These are phyloP conservation scores for Dactylellina haptotyla DNA, from an alignment of 2,329 filamentous ascomycete species.

Conservation along the genomic window DNA sequence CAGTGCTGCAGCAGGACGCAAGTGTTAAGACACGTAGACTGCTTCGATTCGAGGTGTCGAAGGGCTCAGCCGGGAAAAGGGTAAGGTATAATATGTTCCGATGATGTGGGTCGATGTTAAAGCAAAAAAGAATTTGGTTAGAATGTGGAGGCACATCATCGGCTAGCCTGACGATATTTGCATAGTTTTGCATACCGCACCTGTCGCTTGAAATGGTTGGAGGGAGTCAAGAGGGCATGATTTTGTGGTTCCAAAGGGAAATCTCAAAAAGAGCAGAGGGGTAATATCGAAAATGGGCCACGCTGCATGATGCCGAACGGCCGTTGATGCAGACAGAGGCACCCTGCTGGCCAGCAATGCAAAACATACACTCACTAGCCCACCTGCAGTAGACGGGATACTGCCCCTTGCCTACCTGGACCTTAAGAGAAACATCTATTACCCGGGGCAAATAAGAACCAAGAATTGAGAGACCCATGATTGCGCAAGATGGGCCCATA, in stretches of 20 bases:
- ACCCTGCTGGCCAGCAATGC: conserved; percentile 45
- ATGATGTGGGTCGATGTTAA: not conserved
- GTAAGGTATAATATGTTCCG: not conserved
- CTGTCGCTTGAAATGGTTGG: not conserved
- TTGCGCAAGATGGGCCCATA: conserved; percentile 26
- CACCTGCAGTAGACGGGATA: conserved; percentile 24
- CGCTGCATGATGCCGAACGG: conserved; percentile 38
- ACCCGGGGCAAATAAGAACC: no score
- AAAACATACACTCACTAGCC: conserved; percentile 50
- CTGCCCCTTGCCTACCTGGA: conserved; percentile 35
- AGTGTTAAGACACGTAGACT: conserved; percentile 48
- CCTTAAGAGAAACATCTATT: not conserved
- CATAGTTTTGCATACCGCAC: not conserved
- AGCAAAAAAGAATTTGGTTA: no score
- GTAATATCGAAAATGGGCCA: conserved; percentile 17
- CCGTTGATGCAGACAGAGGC: conserved; percentile 31
- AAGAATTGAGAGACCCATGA: conserved; percentile 1
- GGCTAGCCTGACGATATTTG: not conserved
- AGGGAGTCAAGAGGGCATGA: not conserved
- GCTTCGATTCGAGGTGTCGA: conserved; percentile 36
- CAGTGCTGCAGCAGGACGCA: conserved; percentile 16
- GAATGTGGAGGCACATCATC: not conserved
- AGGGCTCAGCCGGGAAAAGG: conserved; percentile 10
- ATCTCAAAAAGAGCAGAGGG: conserved; percentile 4
- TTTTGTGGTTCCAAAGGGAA: not conserved